Percentiles rank a stretch among this genome's conserved stretches.
These are phyloP conservation scores for Aureobasidium vineae DNA, from an alignment of 2,329 filamentous ascomycete genomes.

Conservation along the genomic window DNA sequence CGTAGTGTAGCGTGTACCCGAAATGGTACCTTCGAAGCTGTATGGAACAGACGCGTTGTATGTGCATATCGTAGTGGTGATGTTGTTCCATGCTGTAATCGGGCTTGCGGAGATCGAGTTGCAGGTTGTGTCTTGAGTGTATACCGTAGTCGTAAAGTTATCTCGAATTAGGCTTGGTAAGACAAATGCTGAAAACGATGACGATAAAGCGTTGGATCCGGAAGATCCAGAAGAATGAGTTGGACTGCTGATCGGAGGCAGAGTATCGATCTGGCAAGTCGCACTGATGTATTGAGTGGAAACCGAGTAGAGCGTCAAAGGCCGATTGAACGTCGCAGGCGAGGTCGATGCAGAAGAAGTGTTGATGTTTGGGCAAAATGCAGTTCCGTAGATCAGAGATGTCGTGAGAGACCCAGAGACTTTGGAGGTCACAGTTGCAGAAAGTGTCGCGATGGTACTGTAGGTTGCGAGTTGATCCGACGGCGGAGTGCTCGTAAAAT, in stretches of 20 bases:
- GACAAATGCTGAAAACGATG: background rate
- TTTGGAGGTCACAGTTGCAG: background rate
- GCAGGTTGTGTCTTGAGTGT: background rate
- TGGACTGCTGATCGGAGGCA: background rate
- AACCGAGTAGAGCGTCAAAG: background rate
- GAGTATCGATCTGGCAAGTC: background rate
- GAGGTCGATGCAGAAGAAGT: background rate
- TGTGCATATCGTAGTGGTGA: background rate
- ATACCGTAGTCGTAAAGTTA: background rate
- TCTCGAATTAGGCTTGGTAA: background rate
- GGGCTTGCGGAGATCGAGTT: background rate
- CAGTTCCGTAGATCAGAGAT: background rate
- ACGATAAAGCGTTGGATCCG: background rate
- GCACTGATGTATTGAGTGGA: background rate
- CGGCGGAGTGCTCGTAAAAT: background rate
- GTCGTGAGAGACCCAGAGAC: background rate
- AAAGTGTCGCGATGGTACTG: background rate
- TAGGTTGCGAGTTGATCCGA: background rate
- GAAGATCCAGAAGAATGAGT: background rate
- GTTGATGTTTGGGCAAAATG: background rate
- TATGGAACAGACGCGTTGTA: background rate
- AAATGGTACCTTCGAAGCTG: background rate
- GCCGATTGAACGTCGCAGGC: background rate
- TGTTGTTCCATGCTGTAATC: background rate
- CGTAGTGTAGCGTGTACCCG: background rate